phyloP scores from a whole-genome alignment of 129 eudicot species.

The Tagetes erecta region DNA sequence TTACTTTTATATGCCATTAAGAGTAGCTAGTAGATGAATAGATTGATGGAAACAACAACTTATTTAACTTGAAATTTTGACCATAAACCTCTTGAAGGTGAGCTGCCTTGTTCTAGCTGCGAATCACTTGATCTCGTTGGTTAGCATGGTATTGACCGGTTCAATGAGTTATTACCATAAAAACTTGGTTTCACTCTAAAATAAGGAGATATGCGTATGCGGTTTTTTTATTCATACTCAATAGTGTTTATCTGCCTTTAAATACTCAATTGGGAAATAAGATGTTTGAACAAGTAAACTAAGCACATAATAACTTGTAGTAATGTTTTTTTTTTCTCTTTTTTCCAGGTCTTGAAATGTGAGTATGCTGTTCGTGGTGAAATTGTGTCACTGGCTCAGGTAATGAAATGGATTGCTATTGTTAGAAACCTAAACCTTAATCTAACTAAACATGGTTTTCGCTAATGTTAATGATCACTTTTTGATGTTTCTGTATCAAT shows the following conservation, averaged over 20 bases:
- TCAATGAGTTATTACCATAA: neutral
- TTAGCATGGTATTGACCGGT: too few species aligned
- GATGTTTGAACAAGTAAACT: neutral
- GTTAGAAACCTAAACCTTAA: neutral
- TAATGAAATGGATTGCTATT: slow-evolving; percentile 21
- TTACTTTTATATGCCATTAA: neutral
- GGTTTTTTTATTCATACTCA: neutral
- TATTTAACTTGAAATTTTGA: too few species aligned
- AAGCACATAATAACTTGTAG: neutral
- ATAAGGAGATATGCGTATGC: neutral
- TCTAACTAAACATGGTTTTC: neutral
- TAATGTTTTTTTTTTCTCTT: neutral
- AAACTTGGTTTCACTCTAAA: neutral
- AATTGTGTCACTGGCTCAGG: slow-evolving; percentile 92
- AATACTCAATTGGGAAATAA: neutral
- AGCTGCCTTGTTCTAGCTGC: too few species aligned
- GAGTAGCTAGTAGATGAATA: neutral
- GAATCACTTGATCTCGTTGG: too few species aligned
- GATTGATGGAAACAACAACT: neutral
- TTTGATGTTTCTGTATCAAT: slow-evolving; percentile 3
- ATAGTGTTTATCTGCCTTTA: neutral
- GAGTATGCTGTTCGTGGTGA: slow-evolving; percentile 99
- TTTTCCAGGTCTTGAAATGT: slow-evolving; percentile 82
- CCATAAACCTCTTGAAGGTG: too few species aligned
- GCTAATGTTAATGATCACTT: neutral